Evolutionary conservation across 306 rosid species (phyloP).

Genomic region (Cucurbita pepo): DNA sequence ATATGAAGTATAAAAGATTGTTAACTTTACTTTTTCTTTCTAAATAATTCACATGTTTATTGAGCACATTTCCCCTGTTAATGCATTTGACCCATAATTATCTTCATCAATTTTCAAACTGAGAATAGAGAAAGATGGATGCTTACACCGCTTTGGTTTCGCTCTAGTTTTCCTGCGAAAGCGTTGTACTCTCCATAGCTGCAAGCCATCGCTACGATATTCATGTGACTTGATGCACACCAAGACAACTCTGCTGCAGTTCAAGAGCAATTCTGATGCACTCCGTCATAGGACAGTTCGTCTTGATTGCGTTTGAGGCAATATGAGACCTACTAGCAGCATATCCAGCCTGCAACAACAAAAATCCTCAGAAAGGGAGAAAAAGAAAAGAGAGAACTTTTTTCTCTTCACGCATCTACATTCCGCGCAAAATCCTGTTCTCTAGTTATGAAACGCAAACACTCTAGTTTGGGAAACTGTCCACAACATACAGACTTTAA

Average conservation of each 20-base stretch:
- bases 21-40: too few species aligned
- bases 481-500: background rate
- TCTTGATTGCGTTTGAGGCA: conserved; percentile 58
- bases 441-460: background rate
- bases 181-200: background rate
- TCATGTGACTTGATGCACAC: background rate
- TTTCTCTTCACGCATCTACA: background rate
- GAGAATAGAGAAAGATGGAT: background rate
- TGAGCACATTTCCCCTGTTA: too few species aligned
- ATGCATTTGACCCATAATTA: background rate
- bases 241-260: conserved; percentile 12
- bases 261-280: conserved; percentile 64
- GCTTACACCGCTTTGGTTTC: background rate
- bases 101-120: background rate
- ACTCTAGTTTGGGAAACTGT: background rate
- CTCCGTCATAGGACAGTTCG: conserved; percentile 78
- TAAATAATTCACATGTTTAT: too few species aligned
- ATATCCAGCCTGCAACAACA: conserved; percentile 60
- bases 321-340: conserved; percentile 87
- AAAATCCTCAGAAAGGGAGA: background rate
- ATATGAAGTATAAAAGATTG: too few species aligned
- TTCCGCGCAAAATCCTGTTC: background rate
- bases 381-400: background rate
- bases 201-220: background rate
- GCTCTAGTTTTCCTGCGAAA: background rate